Evolutionary conservation across 257 asterid species (phyloP).

Genomic region (Nicotiana noctiflora): DNA sequence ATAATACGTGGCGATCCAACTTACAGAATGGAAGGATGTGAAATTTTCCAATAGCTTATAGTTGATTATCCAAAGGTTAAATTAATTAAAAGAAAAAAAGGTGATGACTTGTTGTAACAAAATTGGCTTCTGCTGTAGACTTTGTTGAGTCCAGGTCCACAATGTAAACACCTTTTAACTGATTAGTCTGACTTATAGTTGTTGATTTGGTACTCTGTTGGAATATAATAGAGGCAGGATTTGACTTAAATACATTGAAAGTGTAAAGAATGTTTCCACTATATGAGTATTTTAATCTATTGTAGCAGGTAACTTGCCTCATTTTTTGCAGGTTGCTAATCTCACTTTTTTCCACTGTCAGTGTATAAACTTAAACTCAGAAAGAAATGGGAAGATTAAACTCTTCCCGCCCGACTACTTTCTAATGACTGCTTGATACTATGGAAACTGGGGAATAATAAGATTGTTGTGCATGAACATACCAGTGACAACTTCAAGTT

Average conservation of each 20-base stretch:
- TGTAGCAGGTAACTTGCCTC: too few relatives aligned
- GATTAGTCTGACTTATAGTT: neutral
- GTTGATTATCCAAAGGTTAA: neutral
- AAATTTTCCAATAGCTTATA: neutral
- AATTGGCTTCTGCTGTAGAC: constrained; percentile 2
- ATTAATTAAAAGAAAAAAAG: neutral
- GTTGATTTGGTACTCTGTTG: neutral
- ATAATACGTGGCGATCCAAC: neutral
- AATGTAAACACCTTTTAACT: neutral
- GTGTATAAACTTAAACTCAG: neutral
- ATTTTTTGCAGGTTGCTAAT: too few relatives aligned
- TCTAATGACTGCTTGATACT: neutral
- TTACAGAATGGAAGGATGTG: neutral
- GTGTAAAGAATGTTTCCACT: too few relatives aligned
- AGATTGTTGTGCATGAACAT: neutral
- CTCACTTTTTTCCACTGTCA: too few relatives aligned
- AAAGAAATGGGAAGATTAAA: neutral
- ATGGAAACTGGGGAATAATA: neutral
- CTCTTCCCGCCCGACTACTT: neutral
- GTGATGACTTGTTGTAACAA: constrained; percentile 7
- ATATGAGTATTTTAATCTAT: too few relatives aligned
- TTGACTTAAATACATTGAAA: too few relatives aligned
- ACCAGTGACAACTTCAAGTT: constrained; percentile 90
- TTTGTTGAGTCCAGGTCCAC: constrained; percentile 6
- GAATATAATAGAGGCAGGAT: neutral